Base-by-base conservation (phyloP, 225 moss, liverwort and hornwort genomes). In the Pleurozium schreberi region DNA sequence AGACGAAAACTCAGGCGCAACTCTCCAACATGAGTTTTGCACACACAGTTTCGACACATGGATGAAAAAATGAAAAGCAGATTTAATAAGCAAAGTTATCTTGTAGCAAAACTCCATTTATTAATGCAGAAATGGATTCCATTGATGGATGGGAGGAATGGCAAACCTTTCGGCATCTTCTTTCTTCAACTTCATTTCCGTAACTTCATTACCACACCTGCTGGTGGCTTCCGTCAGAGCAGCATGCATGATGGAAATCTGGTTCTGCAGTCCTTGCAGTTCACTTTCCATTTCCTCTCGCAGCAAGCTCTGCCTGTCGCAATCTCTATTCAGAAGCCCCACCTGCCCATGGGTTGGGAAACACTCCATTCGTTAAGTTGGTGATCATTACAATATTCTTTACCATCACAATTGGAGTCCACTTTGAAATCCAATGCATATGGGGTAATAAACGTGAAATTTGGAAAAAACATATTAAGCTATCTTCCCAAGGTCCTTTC, bases 281-380 rank as follows among this genome's bases (percentile, higher is more conserved):
- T 98, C 96, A 90, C 85, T 91, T 88, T 96, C 96, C 81, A 93
- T 85, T 55, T 90, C 94, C 85, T 95, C 98, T 84, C 94, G 92
- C 74, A 93, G 89, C 55, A 95, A 85, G 60, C 91, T 92, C 85
- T 95, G 96, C 83, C 77, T 88, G 81, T 98, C 98, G 47, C 91
- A 88, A 77, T 98, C 98, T 65, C 94, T 90, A 90, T 89, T 91
- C 89, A 91, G 36, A 66, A 93, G 86, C 52, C 89, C 93, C 33
- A 89, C 80, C 92, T 92, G 90, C 27, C 11, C 75, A 85, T 77
- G n/a, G 33, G 58, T 76, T 64, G 38, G 58, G 64, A 71, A 83
- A 69, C 62, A 60, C 59, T 76, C 38, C 62, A 75, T 67, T 82
- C 85, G 55, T 80, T 75, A 14, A 77, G 80, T 34, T 47, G 69